phyloP scores from a whole-genome alignment of 495 filamentous ascomycete species.

The Corynascus novoguineensis region DNA sequence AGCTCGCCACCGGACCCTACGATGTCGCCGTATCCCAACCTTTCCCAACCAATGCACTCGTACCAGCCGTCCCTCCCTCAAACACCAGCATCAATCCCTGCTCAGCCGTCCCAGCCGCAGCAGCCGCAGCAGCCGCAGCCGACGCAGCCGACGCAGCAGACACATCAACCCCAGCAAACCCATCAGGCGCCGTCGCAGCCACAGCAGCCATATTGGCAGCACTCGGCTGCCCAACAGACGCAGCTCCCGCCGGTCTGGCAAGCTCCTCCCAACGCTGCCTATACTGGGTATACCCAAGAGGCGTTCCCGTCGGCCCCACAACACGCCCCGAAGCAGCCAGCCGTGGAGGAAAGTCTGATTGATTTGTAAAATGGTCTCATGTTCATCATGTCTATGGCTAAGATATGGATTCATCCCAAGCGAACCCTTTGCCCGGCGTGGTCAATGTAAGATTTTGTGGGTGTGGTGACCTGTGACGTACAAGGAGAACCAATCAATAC shows the following conservation, averaged over 20 bases:
- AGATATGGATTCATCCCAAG: neutral
- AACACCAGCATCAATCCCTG: slow-evolving; percentile 35
- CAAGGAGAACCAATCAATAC: neutral
- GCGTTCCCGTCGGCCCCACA: slow-evolving; percentile 59
- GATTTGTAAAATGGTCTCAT: too few relatives aligned
- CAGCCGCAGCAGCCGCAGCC: slow-evolving; percentile 10
- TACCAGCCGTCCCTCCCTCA: slow-evolving; percentile 40
- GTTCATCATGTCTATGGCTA: too few relatives aligned
- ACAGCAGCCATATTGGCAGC: slow-evolving; percentile 41
- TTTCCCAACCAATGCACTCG: slow-evolving; percentile 36
- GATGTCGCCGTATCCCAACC: slow-evolving; percentile 42
- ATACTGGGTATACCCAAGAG: slow-evolving; percentile 57
- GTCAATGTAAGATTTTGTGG: neutral
- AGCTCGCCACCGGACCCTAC: slow-evolving; percentile 32
- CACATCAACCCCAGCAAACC: slow-evolving; percentile 30
- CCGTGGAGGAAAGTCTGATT: slow-evolving; percentile 87
- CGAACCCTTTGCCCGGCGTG: neutral
- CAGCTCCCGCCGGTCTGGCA: slow-evolving; percentile 43
- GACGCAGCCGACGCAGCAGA: slow-evolving; percentile 25
- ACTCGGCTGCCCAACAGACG: slow-evolving; percentile 33
- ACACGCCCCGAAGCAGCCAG: slow-evolving; percentile 56
- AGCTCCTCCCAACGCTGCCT: slow-evolving; percentile 34
- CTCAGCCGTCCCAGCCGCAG: slow-evolving; percentile 38
- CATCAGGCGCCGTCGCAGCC: slow-evolving; percentile 26
- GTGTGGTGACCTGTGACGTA: slow-evolving; percentile 3